Evolutionary conservation across 1,284 basidiomycete species (phyloP), one percentile per base, ranked within the genome.

Genomic region (Pterulicium gracile): DNA sequence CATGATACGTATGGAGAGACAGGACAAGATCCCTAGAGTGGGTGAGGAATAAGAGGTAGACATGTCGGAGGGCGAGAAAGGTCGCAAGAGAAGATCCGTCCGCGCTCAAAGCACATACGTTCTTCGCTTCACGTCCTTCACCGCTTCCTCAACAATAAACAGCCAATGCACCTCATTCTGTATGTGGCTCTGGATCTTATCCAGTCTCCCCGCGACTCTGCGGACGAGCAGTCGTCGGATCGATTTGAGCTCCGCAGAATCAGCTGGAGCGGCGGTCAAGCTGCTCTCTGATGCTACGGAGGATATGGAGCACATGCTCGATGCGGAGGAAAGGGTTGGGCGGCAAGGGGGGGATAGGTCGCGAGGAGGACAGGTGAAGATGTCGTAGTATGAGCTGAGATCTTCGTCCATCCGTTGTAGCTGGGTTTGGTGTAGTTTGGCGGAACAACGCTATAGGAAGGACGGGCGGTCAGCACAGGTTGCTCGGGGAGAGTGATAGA

Each of bases 141-240:
- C 66, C 35, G 75, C 74, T 46, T 77, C 77, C 54, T 74, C 77
- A 49, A 84, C 72, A 47, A 82, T 72, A 40, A 70, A 66, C 23
- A 82, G 58, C 79, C 83, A 84, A 2, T 62, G 61, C 19, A 66
- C 64, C 36, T 69, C 67, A 53, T 71, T 74, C 50, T 83, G 77
- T 39, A 83, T 65, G 59, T 84, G 70, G 52, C 83, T 80, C 59
- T 77, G 70, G 39, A 81, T 72, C 21, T 71, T 73, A 20, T 71
- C 69, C 2, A 73, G 64, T 22, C 73, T 66, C 12, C 72, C 69
- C 20, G 77, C 73, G 45, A 86, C 70, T 62, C 82, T 83, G 40
- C 78, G 70, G 35, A 75, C 60, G 20, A 85, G 56, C 17, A 86
- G 58, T 14, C 77, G 67, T 15, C 79, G 76, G 39, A 85, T 63